A percentile compares a stretch with the other conserved stretches of the same genome.
Evolutionary conservation across 176 grass and related monocot species (phyloP).

Genomic region (Triticum turgidum): DNA sequence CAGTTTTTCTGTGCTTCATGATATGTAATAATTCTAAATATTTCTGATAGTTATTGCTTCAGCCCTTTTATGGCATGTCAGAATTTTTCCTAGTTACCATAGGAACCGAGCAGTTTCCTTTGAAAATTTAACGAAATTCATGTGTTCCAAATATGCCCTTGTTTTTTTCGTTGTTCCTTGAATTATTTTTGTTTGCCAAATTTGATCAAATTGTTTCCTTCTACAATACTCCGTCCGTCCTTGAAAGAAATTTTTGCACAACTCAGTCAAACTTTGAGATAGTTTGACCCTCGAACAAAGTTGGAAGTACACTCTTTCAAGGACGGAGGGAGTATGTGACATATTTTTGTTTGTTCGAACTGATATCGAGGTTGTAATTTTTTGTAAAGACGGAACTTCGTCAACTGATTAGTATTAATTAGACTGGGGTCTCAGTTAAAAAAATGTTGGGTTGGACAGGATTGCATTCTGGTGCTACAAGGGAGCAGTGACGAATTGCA

Average conservation of each 20-base stretch:
- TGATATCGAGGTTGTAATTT: not conserved
- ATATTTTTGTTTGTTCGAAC: slow-evolving; percentile 4
- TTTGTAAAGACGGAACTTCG: not conserved
- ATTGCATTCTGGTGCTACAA: not conserved
- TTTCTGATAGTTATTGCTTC: not conserved
- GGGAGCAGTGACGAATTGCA: not conserved
- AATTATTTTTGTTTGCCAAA: not conserved
- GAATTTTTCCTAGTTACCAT: not conserved
- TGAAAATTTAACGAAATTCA: not conserved
- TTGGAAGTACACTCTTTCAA: too few species aligned
- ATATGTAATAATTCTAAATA: not conserved
- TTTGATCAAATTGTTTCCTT: not conserved
- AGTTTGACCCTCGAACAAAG: too few species aligned
- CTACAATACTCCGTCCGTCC: not conserved
- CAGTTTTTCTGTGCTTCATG: not conserved
- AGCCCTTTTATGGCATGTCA: not conserved
- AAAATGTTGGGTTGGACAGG: not conserved
- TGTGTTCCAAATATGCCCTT: slow-evolving; percentile 4
- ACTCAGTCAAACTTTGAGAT: too few species aligned
- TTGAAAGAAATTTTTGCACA: too few species aligned
- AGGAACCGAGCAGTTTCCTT: not conserved
- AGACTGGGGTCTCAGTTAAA: not conserved
- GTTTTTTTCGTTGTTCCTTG: not conserved
- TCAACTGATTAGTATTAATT: not conserved
- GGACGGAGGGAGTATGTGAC: not conserved